Base-by-base conservation (phyloP, 179 eudicot genomes). In the Heliamphora pulchella region DNA sequence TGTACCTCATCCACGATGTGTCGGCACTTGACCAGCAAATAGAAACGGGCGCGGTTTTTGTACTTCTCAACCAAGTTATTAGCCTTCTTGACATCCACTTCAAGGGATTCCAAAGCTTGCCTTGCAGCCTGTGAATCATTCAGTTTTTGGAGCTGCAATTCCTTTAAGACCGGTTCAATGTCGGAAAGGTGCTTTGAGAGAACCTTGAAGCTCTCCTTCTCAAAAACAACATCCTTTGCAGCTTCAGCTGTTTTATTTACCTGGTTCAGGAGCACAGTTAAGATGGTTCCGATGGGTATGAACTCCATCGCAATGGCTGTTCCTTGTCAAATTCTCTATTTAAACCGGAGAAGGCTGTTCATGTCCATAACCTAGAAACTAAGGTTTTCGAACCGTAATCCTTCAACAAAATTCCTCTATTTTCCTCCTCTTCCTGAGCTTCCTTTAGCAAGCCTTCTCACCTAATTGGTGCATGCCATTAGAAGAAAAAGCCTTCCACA, bases 1-100 rank as follows among this genome's bases (percentile, higher is more conserved):
- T 87, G 87, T 55, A 87, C 82, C 72, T 31, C 31, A 62, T 82
- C 82, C 71, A 87, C 89, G 43, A 87, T 87, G 80, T 79, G 82
- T 39, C 87, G 75, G 78, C 88, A 84, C 74, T 70, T 84, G 50
- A 86, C 43, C 44, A 86, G 80, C 55, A 84, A 78, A 68, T 84
- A 86, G 78, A 86, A 84, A 3, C 83, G 82, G 9, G 86, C 70
- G 14, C 86, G 79, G n/a, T 81, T 73, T 54, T 81, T 82, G 86
- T 87, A 87, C 70, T 84, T 84, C 48, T 87, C 86, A 4, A 87
- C 87, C 74, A 87, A 71, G 75, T 78, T 62, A 43, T 77, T 81
- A 15, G 89, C 89, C 68, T 77, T 87, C 66, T 73, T 82, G 5
- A 87, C 84, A 79, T 87, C 84, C 0, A 77, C 71, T 46, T 87